phyloP scores from a whole-genome alignment of 345 rosid genomes.

The Sapria himalayana region DNA sequence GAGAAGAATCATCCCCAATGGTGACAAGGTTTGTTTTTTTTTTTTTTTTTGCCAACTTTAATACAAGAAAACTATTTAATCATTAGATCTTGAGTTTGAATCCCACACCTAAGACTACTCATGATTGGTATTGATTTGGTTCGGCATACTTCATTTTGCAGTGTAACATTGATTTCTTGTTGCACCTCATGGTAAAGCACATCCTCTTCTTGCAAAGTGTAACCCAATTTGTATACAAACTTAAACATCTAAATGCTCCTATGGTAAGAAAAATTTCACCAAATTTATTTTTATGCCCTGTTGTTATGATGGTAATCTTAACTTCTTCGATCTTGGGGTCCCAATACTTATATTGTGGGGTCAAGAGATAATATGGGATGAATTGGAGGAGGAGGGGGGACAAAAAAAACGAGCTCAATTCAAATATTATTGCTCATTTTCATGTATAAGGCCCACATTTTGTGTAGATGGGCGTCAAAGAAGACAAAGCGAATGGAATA shows the following conservation, averaged over 20 bases:
- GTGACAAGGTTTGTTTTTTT: constrained; percentile 44
- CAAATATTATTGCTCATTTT: too few relatives aligned
- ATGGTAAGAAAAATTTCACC: too few relatives aligned
- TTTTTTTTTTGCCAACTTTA: constrained; percentile 2
- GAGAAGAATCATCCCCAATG: constrained; percentile 67
- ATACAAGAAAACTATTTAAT: constrained; percentile 1
- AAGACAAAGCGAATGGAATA: constrained; percentile 7
- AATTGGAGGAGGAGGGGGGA: constrained; percentile 11
- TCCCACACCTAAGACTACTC: not conserved
- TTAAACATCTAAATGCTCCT: constrained; percentile 36
- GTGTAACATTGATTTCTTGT: constrained; percentile 74
- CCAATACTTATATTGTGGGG: constrained; percentile 4
- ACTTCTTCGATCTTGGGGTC: not conserved
- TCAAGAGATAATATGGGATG: constrained; percentile 4
- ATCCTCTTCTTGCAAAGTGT: constrained; percentile 80
- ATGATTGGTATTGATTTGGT: not conserved
- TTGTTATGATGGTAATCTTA: constrained; percentile 2
- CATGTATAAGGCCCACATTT: too few relatives aligned
- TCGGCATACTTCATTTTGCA: constrained; percentile 14
- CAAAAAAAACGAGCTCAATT: too few relatives aligned
- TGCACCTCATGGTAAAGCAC: constrained; percentile 64
- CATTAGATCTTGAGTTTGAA: not conserved
- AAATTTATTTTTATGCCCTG: too few relatives aligned
- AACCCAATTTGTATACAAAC: constrained; percentile 58
- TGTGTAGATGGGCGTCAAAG: constrained; percentile 14